phyloP scores from a whole-genome alignment of 305 asterid species.

The Petunia hybrid region DNA sequence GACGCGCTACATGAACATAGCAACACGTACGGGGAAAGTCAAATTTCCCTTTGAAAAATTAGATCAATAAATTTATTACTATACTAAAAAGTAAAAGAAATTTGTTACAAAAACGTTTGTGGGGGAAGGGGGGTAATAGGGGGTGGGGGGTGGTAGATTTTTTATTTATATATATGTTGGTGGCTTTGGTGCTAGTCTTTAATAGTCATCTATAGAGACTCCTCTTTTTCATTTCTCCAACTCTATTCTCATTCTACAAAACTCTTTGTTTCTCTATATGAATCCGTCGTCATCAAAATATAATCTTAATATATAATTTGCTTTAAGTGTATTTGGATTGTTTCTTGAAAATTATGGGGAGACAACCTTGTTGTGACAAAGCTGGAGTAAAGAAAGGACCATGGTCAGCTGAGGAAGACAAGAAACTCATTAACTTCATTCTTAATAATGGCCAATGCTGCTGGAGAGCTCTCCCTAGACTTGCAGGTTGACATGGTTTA shows the following conservation, averaged over 20 bases:
- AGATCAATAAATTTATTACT: not conserved
- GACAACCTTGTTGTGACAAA: constrained; percentile 88
- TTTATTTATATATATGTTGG: constrained; percentile 36
- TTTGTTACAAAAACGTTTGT: constrained; percentile 17
- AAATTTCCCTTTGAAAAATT: not conserved
- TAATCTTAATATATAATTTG: not conserved
- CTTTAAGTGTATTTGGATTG: not conserved
- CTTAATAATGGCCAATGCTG: constrained; percentile 86
- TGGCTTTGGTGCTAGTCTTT: constrained; percentile 26
- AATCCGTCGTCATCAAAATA: not conserved
- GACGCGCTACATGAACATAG: constrained; percentile 10
- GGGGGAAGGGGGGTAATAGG: too few species aligned
- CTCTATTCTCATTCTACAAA: not conserved
- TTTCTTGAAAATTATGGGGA: constrained; percentile 57
- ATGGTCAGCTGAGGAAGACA: constrained; percentile 85
- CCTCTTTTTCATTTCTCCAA: constrained; percentile 1
- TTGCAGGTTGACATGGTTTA: constrained; percentile 58
- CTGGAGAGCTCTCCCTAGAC: constrained; percentile 88
- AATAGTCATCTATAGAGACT: not conserved
- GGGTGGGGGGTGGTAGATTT: not conserved
- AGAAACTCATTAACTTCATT: constrained; percentile 68
- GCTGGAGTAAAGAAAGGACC: constrained; percentile 84
- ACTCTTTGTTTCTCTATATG: not conserved
- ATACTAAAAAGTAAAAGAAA: not conserved
- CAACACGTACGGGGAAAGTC: constrained; percentile 32